phyloP scores from a whole-genome alignment of 768 basidiomycete species.

The Lactarius sp. region DNA sequence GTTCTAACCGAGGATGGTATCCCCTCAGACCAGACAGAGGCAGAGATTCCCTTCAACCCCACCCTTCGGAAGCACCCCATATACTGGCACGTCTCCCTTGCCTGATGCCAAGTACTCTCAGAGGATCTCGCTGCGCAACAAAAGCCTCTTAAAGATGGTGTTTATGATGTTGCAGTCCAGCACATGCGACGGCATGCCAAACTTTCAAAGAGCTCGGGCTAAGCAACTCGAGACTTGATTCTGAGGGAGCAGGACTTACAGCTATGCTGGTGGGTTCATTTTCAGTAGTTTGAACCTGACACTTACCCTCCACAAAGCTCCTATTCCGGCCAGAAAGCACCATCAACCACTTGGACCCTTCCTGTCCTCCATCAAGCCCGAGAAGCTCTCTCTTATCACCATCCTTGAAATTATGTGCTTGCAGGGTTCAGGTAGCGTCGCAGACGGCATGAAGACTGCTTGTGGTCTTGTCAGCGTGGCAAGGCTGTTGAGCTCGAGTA shows the following conservation, averaged over 20 bases:
- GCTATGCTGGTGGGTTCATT: constrained; percentile 31
- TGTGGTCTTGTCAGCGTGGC: constrained; percentile 77
- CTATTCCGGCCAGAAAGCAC: not conserved
- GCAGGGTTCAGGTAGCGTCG: constrained; percentile 66
- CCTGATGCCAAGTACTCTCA: constrained; percentile 56
- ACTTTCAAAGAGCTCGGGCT: constrained; percentile 51
- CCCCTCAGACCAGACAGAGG: constrained; percentile 22
- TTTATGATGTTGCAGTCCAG: constrained; percentile 75
- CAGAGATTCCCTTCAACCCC: constrained; percentile 66
- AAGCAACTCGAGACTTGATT: constrained; percentile 38
- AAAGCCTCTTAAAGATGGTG: constrained; percentile 76
- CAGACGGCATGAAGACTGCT: constrained; percentile 85
- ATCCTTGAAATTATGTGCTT: constrained; percentile 87
- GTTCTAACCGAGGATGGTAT: constrained; percentile 26
- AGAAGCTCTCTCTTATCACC: constrained; percentile 80
- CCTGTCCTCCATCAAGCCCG: constrained; percentile 65
- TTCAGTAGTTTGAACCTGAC: not conserved
- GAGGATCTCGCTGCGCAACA: constrained; percentile 69
- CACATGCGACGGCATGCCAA: constrained; percentile 62
- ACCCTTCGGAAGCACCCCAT: constrained; percentile 65
- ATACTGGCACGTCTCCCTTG: constrained; percentile 54
- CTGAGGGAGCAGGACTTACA: constrained; percentile 52
- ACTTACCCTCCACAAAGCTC: not conserved
- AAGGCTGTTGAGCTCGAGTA: constrained; percentile 87
- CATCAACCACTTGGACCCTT: constrained; percentile 52